A percentile compares a stretch with the other conserved stretches of the same genome.
Conservation (phyloP, 1,284 basidiomycete genomes). For the Microbotryum saponariae region DNA sequence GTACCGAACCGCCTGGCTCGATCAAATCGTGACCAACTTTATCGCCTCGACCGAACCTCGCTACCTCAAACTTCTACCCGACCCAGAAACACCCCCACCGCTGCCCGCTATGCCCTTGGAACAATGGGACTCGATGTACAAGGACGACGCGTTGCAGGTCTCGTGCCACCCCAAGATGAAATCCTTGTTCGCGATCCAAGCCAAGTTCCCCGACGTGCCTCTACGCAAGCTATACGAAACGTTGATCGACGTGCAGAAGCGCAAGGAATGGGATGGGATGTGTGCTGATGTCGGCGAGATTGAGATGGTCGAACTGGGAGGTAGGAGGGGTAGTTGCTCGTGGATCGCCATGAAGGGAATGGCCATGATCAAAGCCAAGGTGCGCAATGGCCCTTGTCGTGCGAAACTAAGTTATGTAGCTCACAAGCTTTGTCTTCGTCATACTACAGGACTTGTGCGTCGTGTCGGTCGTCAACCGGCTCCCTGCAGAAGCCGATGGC, state of each 20-base stretch:
- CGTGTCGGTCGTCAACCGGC: conserved; percentile 28
- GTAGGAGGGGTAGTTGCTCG: conserved; percentile 23
- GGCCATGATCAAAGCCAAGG: conserved; percentile 52
- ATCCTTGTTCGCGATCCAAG: conserved; percentile 26
- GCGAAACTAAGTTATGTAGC: neutral
- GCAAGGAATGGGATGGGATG: conserved; percentile 31
- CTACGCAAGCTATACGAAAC: conserved; percentile 31
- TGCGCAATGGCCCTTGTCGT: conserved; percentile 33
- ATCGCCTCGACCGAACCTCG: conserved; percentile 17
- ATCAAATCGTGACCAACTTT: conserved; percentile 25
- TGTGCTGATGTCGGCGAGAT: conserved; percentile 13
- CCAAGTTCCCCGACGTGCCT: conserved; percentile 28
- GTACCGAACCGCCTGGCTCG: conserved; percentile 15
- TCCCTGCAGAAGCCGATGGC: conserved; percentile 4
- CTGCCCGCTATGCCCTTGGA: conserved; percentile 14
- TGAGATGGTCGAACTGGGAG: conserved; percentile 19
- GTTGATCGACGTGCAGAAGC: conserved; percentile 15
- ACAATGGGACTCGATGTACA: conserved; percentile 2
- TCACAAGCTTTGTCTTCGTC: too few relatives aligned
- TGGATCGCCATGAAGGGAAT: conserved; percentile 56
- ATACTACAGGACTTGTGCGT: conserved; percentile 30
- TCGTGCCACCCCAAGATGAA: conserved; percentile 21
- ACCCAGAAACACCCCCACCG: neutral
- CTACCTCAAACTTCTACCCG: conserved; percentile 13
- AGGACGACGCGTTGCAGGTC: conserved; percentile 10